Conservation (phyloP, 345 rosid genomes). For the Salix purpurea region DNA sequence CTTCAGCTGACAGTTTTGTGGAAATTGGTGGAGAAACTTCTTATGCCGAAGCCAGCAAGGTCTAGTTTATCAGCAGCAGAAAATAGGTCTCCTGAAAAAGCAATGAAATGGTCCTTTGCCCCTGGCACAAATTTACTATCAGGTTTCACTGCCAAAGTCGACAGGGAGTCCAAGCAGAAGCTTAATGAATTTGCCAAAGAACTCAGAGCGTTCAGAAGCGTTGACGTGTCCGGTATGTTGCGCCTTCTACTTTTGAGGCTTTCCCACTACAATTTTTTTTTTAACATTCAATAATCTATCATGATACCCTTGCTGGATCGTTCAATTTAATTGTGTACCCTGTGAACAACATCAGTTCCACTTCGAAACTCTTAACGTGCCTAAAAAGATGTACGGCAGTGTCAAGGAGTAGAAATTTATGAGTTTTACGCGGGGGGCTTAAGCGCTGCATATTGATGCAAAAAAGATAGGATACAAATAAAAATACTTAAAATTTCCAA, state of each 20-base stretch:
- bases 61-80: conserved; percentile 41
- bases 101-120: conserved; percentile 68
- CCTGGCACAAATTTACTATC: conserved; percentile 75
- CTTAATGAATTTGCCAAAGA: conserved; percentile 82
- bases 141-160: conserved; percentile 57
- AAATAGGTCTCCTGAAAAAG: conserved; percentile 44
- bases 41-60: conserved; percentile 46
- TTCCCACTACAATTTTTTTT: neutral
- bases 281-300: no score
- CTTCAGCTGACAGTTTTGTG: conserved; percentile 94
- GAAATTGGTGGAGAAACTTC: conserved; percentile 74
- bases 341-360: no score
- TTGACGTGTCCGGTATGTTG: conserved; percentile 90
- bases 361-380: no score
- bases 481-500: neutral
- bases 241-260: neutral
- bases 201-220: conserved; percentile 63
- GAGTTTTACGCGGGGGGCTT: neutral
- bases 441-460: neutral
- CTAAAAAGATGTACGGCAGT: no score
- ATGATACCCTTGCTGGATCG: no score
- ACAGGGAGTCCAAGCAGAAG: conserved; percentile 66
- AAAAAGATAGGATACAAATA: neutral
- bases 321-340: no score
- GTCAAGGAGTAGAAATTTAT: no score